Conservation (phyloP, 441 rosid species). For the Gossypium aridum region DNA sequence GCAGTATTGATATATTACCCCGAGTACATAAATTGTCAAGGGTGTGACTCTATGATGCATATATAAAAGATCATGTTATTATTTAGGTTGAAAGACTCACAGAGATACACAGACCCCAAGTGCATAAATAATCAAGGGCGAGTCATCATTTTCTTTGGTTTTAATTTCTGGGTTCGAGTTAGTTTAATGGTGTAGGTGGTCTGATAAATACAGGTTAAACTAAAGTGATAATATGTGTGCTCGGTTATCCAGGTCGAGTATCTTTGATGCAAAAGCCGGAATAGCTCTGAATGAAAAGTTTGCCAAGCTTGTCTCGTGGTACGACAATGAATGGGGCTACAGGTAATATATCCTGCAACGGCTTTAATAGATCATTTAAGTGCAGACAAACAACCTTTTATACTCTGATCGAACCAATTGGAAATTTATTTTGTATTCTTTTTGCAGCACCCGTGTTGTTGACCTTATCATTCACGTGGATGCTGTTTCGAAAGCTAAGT, state of each 20-base stretch:
- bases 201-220: not conserved
- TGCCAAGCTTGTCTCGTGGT: constrained; percentile 54
- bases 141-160: not conserved
- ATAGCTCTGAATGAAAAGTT: constrained; percentile 46
- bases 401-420: not conserved
- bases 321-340: constrained; percentile 73
- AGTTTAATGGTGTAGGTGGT: not conserved
- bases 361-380: not conserved
- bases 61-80: not conserved
- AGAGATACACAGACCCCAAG: not conserved
- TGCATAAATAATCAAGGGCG: too few relatives aligned
- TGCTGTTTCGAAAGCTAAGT: constrained; percentile 20
- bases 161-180: not conserved
- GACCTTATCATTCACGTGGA: constrained; percentile 55
- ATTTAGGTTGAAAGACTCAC: not conserved
- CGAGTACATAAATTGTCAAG: not conserved
- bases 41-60: not conserved
- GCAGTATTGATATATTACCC: not conserved
- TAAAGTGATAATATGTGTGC: not conserved
- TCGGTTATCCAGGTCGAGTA: constrained; percentile 43
- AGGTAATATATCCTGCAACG: constrained; percentile 21
- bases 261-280: constrained; percentile 76
- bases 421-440: not conserved
- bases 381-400: not conserved
- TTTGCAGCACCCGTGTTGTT: constrained; percentile 61